Evolutionary conservation across 306 rosid species (phyloP).

Genomic region (Abrus precatorius): DNA sequence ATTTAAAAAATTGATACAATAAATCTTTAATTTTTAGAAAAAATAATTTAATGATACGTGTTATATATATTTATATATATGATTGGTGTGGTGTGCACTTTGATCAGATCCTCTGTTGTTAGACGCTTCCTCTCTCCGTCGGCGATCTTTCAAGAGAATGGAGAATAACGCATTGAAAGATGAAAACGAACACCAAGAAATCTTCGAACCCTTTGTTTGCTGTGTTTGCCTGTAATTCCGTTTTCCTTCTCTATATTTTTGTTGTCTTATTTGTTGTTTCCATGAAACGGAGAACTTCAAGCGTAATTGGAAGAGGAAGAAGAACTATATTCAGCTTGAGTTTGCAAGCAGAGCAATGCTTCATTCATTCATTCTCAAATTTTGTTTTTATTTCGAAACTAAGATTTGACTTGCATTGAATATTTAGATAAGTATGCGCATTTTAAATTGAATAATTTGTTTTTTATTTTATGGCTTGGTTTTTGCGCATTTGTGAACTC

Average conservation of each 20-base stretch:
- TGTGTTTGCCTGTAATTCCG: conserved; percentile 75
- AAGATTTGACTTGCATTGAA: conserved; percentile 1
- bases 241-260: neutral
- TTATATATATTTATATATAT: too few relatives aligned
- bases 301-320: neutral
- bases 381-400: neutral
- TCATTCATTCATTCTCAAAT: neutral
- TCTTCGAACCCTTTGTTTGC: conserved; percentile 69
- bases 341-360: neutral
- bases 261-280: too few relatives aligned
- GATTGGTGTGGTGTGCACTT: too few relatives aligned
- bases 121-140: neutral
- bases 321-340: conserved; percentile 4
- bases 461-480: neutral
- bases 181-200: conserved; percentile 46
- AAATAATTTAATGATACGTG: too few relatives aligned
- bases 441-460: conserved; percentile 5
- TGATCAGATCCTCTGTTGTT: neutral
- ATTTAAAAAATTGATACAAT: too few relatives aligned
- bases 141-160: conserved; percentile 4
- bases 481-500: conserved; percentile 17
- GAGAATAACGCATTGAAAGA: conserved; percentile 47
- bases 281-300: neutral
- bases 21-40: too few relatives aligned
- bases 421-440: conserved; percentile 8